Conservation (phyloP, 257 asterid species). For the Primulina huaijiensis region DNA sequence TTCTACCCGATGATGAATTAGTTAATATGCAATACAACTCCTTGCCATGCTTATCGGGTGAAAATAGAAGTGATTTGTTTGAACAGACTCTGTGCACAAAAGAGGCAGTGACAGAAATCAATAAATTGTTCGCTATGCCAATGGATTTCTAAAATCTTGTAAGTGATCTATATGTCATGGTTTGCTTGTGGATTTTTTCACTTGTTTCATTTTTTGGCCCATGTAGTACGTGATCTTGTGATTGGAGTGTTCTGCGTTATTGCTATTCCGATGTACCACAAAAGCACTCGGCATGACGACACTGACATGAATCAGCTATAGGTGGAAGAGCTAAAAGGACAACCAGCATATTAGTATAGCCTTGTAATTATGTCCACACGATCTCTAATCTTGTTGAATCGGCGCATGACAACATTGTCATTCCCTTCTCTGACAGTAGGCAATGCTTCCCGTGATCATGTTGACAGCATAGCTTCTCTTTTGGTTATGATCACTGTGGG, state of each 20-base stretch:
- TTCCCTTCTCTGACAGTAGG: slow-evolving; percentile 75
- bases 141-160: slow-evolving; percentile 63
- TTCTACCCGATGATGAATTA: not conserved
- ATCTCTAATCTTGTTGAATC: slow-evolving; percentile 30
- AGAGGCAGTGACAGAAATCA: slow-evolving; percentile 90
- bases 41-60: slow-evolving; percentile 21
- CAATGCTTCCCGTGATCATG: slow-evolving; percentile 69
- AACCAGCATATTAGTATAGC: slow-evolving; percentile 38
- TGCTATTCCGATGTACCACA: not conserved
- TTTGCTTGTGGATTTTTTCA: slow-evolving; percentile 10
- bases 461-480: slow-evolving; percentile 33
- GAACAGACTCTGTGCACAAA: slow-evolving; percentile 73
- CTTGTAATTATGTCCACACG: slow-evolving; percentile 31
- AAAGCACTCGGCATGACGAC: not conserved
- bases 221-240: not conserved
- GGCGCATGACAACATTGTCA: slow-evolving; percentile 35
- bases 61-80: slow-evolving; percentile 30
- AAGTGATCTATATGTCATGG: slow-evolving; percentile 25
- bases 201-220: slow-evolving; percentile 7
- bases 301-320: slow-evolving; percentile 15
- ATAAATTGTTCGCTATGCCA: slow-evolving; percentile 80
- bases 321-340: not conserved
- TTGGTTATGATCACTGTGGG: slow-evolving; percentile 30
- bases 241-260: not conserved
- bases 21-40: slow-evolving; percentile 14